Percentiles rank a stretch among this genome's conserved stretches.
Evolutionary conservation across 768 basidiomycete genomes (phyloP).

Genomic region (Pulveroboletus sp.): DNA sequence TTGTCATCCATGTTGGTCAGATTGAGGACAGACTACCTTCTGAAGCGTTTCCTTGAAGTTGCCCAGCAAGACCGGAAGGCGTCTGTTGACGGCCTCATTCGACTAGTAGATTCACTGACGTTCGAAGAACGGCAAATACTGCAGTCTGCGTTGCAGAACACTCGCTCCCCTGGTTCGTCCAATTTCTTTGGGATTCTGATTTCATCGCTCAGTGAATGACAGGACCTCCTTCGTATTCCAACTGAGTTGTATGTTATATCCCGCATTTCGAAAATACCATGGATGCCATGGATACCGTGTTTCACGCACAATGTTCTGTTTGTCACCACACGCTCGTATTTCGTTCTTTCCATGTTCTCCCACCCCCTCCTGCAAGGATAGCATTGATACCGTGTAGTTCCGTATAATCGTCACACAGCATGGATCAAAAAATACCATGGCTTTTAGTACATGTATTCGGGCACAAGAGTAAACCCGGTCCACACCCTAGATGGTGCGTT

Average conservation of each 20-base stretch:
- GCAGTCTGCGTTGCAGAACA: conserved; percentile 56
- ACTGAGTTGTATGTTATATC: conserved; percentile 14
- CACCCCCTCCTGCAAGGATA: conserved; percentile 1
- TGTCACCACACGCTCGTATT: not conserved
- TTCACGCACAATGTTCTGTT: not conserved
- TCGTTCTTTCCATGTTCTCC: not conserved
- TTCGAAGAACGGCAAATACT: conserved; percentile 68
- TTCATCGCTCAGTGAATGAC: conserved; percentile 5
- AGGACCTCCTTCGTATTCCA: conserved; percentile 43
- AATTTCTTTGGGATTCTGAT: not conserved
- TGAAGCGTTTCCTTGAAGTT: conserved; percentile 60
- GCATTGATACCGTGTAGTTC: conserved; percentile 17
- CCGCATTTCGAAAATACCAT: conserved; percentile 3
- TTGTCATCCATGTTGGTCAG: conserved; percentile 57
- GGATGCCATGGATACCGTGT: conserved; percentile 5
- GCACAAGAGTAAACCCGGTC: no score
- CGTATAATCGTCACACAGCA: no score
- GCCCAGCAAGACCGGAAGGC: conserved; percentile 75
- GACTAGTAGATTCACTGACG: conserved; percentile 67
- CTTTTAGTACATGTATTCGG: no score
- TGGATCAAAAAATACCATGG: no score
- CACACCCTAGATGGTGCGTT: no score
- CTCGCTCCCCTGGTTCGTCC: conserved; percentile 56
- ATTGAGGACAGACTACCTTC: conserved; percentile 65
- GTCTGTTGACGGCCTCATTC: conserved; percentile 67